Base-by-base conservation (phyloP, 179 eudicot genomes). In the Pouteria campechiana region DNA sequence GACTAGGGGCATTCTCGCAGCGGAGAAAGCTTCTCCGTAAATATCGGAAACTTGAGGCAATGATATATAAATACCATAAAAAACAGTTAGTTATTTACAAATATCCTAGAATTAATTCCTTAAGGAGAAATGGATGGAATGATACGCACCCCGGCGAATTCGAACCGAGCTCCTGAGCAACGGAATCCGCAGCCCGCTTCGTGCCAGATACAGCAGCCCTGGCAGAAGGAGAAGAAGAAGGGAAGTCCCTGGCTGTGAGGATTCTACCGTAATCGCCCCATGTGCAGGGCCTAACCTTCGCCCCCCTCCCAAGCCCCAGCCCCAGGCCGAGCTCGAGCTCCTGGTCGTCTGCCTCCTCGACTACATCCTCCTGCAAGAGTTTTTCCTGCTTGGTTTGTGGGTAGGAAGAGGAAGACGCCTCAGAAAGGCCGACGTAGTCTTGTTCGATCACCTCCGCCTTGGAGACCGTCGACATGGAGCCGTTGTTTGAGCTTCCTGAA, bases 301-400 rank as follows among this genome's bases (percentile, higher is more conserved):
- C 61, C 60, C 20, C 57, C 68, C 25, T 56, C 60, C 75, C 74
- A 57, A 79, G 77, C 17, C 78, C 78, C 45, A 85, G 51, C 3
- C 81, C 93, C 48, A 87, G 83, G 7, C 96, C 96, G 58, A 88
- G 63, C 40, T 88, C 87, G 14, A 87, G 62, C 61, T 67, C 82
- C 35, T 69, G 51, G 17, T 77, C 94, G 56, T 78, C 87, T n/a
- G n/a, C n/a, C n/a, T n/a, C n/a, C n/a, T n/a, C n/a, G n/a, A n/a
- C n/a, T n/a, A n/a, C n/a, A n/a, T n/a, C n/a, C n/a, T n/a, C n/a
- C n/a, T n/a, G n/a, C n/a, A n/a, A n/a, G n/a, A n/a, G n/a, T n/a
- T n/a, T n/a, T n/a, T n/a, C n/a, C n/a, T n/a, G n/a, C n/a, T n/a
- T n/a, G n/a, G n/a, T n/a, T n/a, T n/a, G n/a, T 36, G 74, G 76